phyloP scores from a whole-genome alignment of 2,329 filamentous ascomycete genomes.

The Triangularia verruculosa region DNA sequence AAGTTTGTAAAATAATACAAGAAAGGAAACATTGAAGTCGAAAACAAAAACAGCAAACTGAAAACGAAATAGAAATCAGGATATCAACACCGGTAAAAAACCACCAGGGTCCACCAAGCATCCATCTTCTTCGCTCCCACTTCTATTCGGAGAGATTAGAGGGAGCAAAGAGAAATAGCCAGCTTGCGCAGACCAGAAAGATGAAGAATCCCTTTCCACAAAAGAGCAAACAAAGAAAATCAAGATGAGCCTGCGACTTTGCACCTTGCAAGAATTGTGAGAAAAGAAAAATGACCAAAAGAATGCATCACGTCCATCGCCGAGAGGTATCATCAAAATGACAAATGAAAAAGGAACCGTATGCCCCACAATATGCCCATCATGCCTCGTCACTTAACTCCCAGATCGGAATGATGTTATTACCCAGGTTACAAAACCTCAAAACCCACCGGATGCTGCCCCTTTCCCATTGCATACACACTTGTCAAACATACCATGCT shows the following conservation, averaged over 20 bases:
- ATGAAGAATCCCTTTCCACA: not conserved
- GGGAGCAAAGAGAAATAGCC: conserved; percentile 4
- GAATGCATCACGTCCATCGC: conserved; percentile 10
- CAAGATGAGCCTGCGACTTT: conserved; percentile 9
- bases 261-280: not conserved
- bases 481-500: not conserved
- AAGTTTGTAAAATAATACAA: not conserved
- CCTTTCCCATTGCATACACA: conserved; percentile 7
- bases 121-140: not conserved
- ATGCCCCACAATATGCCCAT: conserved; percentile 11
- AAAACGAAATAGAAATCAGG: not conserved
- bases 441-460: conserved; percentile 4
- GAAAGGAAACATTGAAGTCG: not conserved
- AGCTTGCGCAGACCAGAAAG: not conserved
- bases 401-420: conserved; percentile 8
- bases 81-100: not conserved
- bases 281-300: conserved; percentile 5
- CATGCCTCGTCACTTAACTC: conserved; percentile 22
- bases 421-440: not conserved
- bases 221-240: not conserved
- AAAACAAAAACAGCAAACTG: not conserved
- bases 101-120: not conserved
- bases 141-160: conserved; percentile 1
- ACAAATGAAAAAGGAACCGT: conserved; percentile 27
- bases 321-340: conserved; percentile 31